A percentile compares a stretch with the other conserved stretches of the same genome.
phyloP scores from a whole-genome alignment of 2,329 filamentous ascomycete genomes.

The Fonsecaea erecta region DNA sequence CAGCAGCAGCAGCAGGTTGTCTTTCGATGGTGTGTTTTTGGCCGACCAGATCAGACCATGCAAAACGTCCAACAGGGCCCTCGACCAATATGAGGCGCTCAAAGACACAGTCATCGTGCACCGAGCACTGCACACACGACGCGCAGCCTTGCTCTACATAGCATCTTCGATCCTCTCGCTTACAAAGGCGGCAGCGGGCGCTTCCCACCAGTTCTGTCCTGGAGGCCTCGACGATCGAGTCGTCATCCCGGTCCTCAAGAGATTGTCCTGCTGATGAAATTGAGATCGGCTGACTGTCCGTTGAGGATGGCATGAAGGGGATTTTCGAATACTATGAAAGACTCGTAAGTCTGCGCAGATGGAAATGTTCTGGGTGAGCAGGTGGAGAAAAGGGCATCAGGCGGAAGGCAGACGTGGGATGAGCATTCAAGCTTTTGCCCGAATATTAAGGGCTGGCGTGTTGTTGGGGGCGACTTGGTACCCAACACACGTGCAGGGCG shows the following conservation, averaged over 20 bases:
- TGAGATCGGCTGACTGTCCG: background rate
- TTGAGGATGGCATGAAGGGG: background rate
- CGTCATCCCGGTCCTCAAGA: background rate
- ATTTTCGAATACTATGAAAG: background rate
- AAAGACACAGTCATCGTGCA: background rate
- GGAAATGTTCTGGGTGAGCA: no score
- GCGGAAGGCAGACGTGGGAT: no score
- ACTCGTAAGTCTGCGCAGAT: no score
- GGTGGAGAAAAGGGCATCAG: no score
- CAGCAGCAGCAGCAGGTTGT: no score
- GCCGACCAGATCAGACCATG: background rate
- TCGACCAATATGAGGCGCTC: background rate
- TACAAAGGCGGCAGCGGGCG: background rate
- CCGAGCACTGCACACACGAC: background rate
- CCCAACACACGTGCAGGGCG: background rate
- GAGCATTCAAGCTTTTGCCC: no score
- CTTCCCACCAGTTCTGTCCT: background rate
- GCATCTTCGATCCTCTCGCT: background rate
- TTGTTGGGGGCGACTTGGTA: background rate
- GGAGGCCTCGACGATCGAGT: background rate
- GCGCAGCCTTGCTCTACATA: background rate
- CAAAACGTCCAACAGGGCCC: background rate
- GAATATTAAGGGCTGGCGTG: no score
- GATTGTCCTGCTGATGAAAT: background rate
- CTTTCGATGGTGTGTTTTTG: background rate